Conservation (phyloP, 352 stramenopile genomes). For the Pythium folliculosum region DNA sequence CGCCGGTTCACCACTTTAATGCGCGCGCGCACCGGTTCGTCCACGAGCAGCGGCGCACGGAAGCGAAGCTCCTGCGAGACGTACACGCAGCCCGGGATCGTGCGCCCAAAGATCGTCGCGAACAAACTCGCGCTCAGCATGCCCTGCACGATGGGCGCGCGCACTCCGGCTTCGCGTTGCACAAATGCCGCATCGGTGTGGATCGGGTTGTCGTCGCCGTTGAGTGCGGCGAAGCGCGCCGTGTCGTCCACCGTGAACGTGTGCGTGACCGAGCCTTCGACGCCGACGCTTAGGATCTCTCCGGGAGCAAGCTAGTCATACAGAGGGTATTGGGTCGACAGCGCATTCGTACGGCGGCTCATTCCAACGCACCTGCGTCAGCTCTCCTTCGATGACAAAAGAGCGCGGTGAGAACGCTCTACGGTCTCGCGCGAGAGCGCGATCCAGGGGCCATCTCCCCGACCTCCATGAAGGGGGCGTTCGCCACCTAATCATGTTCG, state of each 20-base stretch:
- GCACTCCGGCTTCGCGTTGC: slow-evolving; percentile 21
- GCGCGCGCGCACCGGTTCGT: slow-evolving; percentile 53
- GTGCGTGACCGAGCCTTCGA: slow-evolving; percentile 60
- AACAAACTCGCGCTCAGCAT: slow-evolving; percentile 81
- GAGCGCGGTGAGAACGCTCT: slow-evolving; percentile 10
- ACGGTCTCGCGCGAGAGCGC: not conserved
- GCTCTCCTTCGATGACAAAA: slow-evolving; percentile 33
- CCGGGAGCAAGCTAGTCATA: slow-evolving; percentile 46
- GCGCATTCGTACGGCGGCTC: not conserved
- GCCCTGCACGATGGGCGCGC: slow-evolving; percentile 71
- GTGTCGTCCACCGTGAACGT: slow-evolving; percentile 67
- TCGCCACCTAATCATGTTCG: slow-evolving; percentile 16
- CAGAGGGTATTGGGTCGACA: not conserved
- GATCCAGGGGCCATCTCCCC: not conserved
- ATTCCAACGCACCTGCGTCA: slow-evolving; percentile 21
- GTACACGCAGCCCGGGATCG: slow-evolving; percentile 75
- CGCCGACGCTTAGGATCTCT: slow-evolving; percentile 48
- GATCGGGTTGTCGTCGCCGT: slow-evolving; percentile 78
- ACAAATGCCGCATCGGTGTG: slow-evolving; percentile 61
- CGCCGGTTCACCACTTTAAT: slow-evolving; percentile 64
- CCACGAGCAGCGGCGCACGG: slow-evolving; percentile 59
- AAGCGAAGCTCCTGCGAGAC: slow-evolving; percentile 73
- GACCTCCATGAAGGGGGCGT: not conserved
- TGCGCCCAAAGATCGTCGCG: slow-evolving; percentile 77
- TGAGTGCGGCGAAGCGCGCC: slow-evolving; percentile 55